Evolutionary conservation across 2,329 filamentous ascomycete species (phyloP), one percentile per base, ranked within the genome.

Genomic region (Cytospora mali): DNA sequence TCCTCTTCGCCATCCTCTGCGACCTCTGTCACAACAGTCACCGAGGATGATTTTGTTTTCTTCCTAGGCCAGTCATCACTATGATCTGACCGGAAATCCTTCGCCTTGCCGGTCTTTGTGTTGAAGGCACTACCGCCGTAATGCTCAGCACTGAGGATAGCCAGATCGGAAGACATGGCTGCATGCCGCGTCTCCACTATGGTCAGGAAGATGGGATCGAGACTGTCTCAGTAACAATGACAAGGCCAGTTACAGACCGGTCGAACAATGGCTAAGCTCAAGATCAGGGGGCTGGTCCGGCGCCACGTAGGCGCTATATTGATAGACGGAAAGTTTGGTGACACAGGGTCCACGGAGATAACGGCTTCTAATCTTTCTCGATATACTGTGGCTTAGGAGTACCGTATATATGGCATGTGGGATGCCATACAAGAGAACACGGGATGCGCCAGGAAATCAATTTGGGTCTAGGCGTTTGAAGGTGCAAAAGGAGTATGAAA

Each of bases 81-180:
- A 31, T 33, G 49, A 6, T 60, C 23, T 18, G 55, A 35, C 33
- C 61, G 57, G 1, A 65, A 63, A 53, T 74, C 74, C 62, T 71
- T 74, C 35, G 73, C 72, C 67, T 76, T 77, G 25, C 58, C 67
- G 27, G 63, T 14, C 29, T 61, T 65, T 46, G 55, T 66, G 10
- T 62, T 64, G 57, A 66, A 62, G 57, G 33, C 66, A 2, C 69
- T 68, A 31, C 75, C 75, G 62, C 76, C 75, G 65, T 80, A 82
- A 42, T 75, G 73, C 70, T 82, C 80, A 49, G 79, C 80, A 68
- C 74, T 79, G 55, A 83, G 74, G 52, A 82, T 80, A n/a, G 76
- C 70, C 21, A 78, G 68, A 55, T 77, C 73, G 39, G 74, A 70
- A 46, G 74, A 71, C 62, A 76, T 71, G 13, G 23, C 27, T 31